Base-by-base conservation (phyloP, 129 eudicot genomes). In the Sambucus nigra region DNA sequence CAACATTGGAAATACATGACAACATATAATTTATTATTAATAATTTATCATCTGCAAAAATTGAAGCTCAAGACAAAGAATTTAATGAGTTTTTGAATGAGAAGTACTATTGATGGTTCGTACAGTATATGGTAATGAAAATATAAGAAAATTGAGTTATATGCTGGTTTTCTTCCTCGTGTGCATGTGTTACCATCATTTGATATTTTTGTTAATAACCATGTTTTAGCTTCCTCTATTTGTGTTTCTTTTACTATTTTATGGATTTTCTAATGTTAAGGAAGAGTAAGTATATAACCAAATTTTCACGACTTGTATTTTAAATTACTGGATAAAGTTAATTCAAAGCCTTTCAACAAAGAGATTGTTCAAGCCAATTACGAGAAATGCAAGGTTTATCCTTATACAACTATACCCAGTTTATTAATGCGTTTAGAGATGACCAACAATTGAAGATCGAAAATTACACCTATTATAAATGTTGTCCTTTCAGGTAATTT, bases 61-160 rank as follows among this genome's bases (percentile, higher is more conserved):
- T 69, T 64, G 98, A 91, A 73, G 67, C 95, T 27, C 85, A 91
- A 77, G 94, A 89, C 14, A 91, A 74, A 67, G 98, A 91, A 52
- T 85, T 91, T 65, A 59, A 77, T 18, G 95, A 85, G 45, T 64
- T 91, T 52, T 55, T 91, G 67, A 91, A 60, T 53, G 95, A 85
- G 68, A 76, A 82, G 57, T 76, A 69, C 69, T 85, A 76, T 59
- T 83, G 94, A 24, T 91, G 98, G 98, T 91, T 91, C 78, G 94
- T 95, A 15, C 98, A 85, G 73, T 91, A 91, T 71, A 71, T 91
- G 88, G 98, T 91, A 51, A 85, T 91, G 98, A 91, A 85, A 79
- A 85, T 95, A 95, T 85, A 27, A 51, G 46, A 63, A 25, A 45
- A 16, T 35, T 35, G 42, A 15, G 13, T 35, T 35, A 35, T 35